Evolutionary conservation across 2,329 filamentous ascomycete genomes (phyloP), one percentile per base, ranked within the genome.

Genomic region (Colletotrichum kahawae): DNA sequence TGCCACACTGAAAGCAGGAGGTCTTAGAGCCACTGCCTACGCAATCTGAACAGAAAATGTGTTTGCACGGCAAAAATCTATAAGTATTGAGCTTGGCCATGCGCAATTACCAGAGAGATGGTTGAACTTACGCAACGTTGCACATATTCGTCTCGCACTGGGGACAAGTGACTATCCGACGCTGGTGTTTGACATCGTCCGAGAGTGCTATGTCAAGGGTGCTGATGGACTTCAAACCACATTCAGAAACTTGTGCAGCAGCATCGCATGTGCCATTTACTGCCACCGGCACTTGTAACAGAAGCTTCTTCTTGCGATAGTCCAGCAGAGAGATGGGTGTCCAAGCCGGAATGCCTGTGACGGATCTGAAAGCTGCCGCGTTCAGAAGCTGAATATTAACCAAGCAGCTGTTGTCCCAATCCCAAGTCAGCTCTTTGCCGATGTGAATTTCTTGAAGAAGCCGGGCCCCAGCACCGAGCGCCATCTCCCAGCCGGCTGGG

Each of bases 301-400:
- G 29, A 18, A 60, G 54, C 18, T 59, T 16, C 54, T 31, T 54
- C 16, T 65, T 48, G 48, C 27, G 31, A 38, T 67, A 67, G 4
- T 56, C 9, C 59, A 5, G 27, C 9, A 60, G 27, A 3, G 66
- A 68, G 7, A 59, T 24, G n/a, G 68, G 68, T n/a, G 68, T 51
- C 57, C 36, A 54, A 4, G 59, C 33, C 7, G 68, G 36, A 10
- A 64, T 29, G 6, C 21, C 59, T 2, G 68, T 70, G 16, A 70
- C 6, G 5, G 68, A 27, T 34, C 14, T 48, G 29, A 71, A 71
- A 18, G 24, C 48, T 3, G 36, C 31, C 8, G 62, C 63, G 69
- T 67, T 71, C 33, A 71, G 33, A 5, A 71, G 29, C 69, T 71
- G 69, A 10, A 71, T n/a, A 13, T 60, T 71, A 9, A 71, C 36